A percentile compares a stretch with the other conserved stretches of the same genome.
Evolutionary conservation across 306 rosid genomes (phyloP).

Genomic region (Morella rubra): DNA sequence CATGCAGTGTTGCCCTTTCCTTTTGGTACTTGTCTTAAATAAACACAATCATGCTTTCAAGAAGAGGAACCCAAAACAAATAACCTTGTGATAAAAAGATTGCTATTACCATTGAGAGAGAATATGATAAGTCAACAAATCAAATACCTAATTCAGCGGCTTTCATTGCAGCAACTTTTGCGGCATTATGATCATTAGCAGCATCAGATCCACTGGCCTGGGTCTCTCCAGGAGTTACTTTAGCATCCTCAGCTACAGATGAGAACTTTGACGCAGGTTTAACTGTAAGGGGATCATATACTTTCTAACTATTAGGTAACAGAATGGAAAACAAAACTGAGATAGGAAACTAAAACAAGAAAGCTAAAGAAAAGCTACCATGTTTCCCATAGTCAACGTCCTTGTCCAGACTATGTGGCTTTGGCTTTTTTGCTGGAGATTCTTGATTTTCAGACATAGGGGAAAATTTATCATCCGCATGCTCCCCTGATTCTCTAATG

Average conservation of each 20-base stretch:
- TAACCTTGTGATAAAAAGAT: not conserved
- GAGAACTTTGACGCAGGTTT: slow-evolving; percentile 40
- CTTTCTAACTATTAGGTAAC: not conserved
- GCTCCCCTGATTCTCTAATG: slow-evolving; percentile 45
- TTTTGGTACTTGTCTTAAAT: not conserved
- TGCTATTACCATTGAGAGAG: not conserved
- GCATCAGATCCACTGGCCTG: slow-evolving; percentile 46
- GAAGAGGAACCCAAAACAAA: not conserved
- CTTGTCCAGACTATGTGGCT: slow-evolving; percentile 43
- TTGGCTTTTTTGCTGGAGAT: slow-evolving; percentile 55
- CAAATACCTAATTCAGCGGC: slow-evolving; percentile 91
- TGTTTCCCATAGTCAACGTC: slow-evolving; percentile 42
- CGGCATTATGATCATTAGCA: slow-evolving; percentile 63
- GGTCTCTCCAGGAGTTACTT: slow-evolving; percentile 35
- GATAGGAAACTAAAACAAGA: not conserved
- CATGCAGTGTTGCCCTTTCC: not conserved
- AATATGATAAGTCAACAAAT: not conserved
- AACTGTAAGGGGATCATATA: not conserved
- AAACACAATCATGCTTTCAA: not conserved
- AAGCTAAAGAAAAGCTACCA: slow-evolving; percentile 41
- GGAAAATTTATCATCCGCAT: slow-evolving; percentile 26
- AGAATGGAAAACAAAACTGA: not conserved
- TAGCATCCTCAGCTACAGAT: slow-evolving; percentile 49
- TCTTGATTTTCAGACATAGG: slow-evolving; percentile 45
- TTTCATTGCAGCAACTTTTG: slow-evolving; percentile 91